Evolutionary conservation across 2,329 filamentous ascomycete species (phyloP), one percentile per base, ranked within the genome.

Genomic region (Eurotiales sp.): DNA sequence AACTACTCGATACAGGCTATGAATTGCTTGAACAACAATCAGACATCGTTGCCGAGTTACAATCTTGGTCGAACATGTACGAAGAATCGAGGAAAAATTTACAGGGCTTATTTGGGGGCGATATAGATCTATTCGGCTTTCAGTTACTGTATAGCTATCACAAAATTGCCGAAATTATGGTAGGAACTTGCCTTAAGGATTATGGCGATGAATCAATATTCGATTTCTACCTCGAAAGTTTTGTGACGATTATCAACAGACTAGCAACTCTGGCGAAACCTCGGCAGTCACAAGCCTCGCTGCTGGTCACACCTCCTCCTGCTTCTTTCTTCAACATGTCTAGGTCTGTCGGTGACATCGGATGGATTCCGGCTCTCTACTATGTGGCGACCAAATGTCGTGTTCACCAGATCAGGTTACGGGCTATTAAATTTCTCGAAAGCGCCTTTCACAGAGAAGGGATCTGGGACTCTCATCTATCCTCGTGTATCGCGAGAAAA

Each of bases 291-390:
- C 23, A 17, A 46, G 15, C 15, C 15, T 37, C 17, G 12, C 32
- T 6, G 14, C 17, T 19, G 1, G 22, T 14, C 32, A n/a, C 44
- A 17, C 12, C 7, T 3, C 14, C 21, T 3, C 4, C 25, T 7
- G 11, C 8, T 39, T 36, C 19, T 7, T 37, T 6, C 11, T 39
- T 46, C 4, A 7, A 39, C 17, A 46, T 39, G 32, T 37, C 44
- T 3, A 39, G 32, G 23, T 46, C 44, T 11, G 44, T 46, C 7
- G 36, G 37, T 10, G 44, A 46, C 25, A 46, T 46, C 11, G 44
- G 44, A 27, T 46, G 44, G 44, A 27, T 46, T 17, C 36, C 44
- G 39, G 32, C 45, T 36, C 45, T 47, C 17, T 47, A 47, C 23
- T 39, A 39, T 19, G 34, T 29, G 1, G 22, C 45, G 14, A 25